Conservation (phyloP, 1,284 basidiomycete species). For the Sanghuangporus weigelae region DNA sequence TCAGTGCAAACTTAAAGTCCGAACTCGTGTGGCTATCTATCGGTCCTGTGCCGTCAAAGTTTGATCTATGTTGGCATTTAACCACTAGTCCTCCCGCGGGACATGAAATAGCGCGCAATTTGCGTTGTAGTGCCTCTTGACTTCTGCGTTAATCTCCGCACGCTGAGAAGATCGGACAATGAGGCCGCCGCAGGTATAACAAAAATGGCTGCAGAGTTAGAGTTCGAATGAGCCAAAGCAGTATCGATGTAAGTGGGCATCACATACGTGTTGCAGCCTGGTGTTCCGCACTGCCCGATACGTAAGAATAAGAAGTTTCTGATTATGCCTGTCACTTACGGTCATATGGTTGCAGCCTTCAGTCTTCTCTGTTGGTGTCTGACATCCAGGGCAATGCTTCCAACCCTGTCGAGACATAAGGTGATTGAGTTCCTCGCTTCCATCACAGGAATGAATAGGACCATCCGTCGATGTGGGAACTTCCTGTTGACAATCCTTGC, state of each 20-base stretch:
- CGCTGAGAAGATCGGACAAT: slow-evolving; percentile 8
- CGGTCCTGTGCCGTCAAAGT: background rate
- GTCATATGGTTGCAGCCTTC: slow-evolving; percentile 63
- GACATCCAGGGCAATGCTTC: slow-evolving; percentile 56
- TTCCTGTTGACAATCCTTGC: slow-evolving; percentile 44
- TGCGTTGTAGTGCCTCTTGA: background rate
- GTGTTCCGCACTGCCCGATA: slow-evolving; percentile 42
- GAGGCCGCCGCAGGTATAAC: slow-evolving; percentile 46
- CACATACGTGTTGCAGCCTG: slow-evolving; percentile 52
- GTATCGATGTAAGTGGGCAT: background rate
- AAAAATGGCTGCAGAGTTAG: slow-evolving; percentile 43
- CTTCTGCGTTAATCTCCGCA: background rate
- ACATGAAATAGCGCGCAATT: background rate
- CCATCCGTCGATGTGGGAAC: slow-evolving; percentile 31
- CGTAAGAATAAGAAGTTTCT: background rate
- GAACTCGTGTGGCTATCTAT: no score
- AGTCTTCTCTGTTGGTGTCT: slow-evolving; percentile 51
- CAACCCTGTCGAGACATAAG: slow-evolving; percentile 48
- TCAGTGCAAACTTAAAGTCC: no score
- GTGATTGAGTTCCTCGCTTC: slow-evolving; percentile 45
- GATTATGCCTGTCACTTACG: slow-evolving; percentile 30
- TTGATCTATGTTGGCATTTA: no score
- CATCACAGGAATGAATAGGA: slow-evolving; percentile 50
- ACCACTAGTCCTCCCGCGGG: background rate
- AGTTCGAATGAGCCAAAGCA: background rate